Conservation (phyloP, 2,329 filamentous ascomycete species). For the Hypoxylon sp. region DNA sequence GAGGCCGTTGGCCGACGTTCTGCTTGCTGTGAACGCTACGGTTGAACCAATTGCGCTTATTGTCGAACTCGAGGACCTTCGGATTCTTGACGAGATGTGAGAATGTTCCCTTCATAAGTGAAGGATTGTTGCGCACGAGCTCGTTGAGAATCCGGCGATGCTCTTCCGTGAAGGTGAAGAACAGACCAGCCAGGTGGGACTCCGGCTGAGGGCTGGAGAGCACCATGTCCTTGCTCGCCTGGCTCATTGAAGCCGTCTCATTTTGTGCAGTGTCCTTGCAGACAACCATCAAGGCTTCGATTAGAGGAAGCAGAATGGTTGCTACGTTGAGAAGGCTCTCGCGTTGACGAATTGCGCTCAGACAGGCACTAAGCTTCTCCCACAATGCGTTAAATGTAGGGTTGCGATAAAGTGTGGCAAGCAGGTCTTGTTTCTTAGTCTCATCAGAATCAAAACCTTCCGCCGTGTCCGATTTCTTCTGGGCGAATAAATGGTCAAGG, state of each 20-base stretch:
- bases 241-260: slow-evolving; percentile 68
- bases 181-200: slow-evolving; percentile 86
- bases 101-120: slow-evolving; percentile 98
- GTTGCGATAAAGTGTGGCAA: slow-evolving; percentile 91
- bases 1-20: slow-evolving; percentile 72
- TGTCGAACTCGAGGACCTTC: slow-evolving; percentile 98
- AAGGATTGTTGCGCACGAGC: slow-evolving; percentile 95
- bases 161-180: slow-evolving; percentile 98
- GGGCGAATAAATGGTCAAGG: slow-evolving; percentile 94
- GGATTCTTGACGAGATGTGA: slow-evolving; percentile 97
- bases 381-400: slow-evolving; percentile 91
- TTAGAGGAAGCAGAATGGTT: slow-evolving; percentile 92
- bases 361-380: slow-evolving; percentile 90
- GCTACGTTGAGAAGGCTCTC: slow-evolving; percentile 98
- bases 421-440: slow-evolving; percentile 83
- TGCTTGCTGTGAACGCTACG: slow-evolving; percentile 87
- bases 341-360: slow-evolving; percentile 88
- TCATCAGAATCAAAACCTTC: slow-evolving; percentile 67
- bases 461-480: slow-evolving; percentile 69
- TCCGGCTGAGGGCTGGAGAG: slow-evolving; percentile 84
- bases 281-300: slow-evolving; percentile 98
- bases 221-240: slow-evolving; percentile 75
- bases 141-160: slow-evolving; percentile 98
- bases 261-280: slow-evolving; percentile 96
- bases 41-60: slow-evolving; percentile 99